Evolutionary conservation across 2,329 filamentous ascomycete genomes (phyloP), one percentile per base, ranked within the genome.

Genomic region (Alternaria panax): DNA sequence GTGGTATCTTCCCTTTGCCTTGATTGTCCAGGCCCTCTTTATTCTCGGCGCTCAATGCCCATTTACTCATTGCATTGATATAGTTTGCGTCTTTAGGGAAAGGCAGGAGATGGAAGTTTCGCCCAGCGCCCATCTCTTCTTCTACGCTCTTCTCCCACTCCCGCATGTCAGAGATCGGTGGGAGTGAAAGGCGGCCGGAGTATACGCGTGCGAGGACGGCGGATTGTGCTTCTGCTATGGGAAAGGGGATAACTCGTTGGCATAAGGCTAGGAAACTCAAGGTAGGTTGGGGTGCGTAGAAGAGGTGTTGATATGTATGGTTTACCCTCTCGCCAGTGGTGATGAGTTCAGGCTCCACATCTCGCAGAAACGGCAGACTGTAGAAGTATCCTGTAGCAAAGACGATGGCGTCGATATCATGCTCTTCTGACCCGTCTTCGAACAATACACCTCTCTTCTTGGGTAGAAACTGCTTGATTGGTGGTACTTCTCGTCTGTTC

Each of bases 301-400:
- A 90, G 9, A 97, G 71, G 69, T 98, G 92, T 65, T 92, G 84
- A 75, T 93, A 97, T 3, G 93, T 79, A 32, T 90, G 87, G 61
- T 88, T 82, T 1, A 93, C 88, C 27, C 90, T 85, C 32, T 84
- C 85, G 1, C 93, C 93, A 54, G 88, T 85, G 0, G 86, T 88
- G 55, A 93, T 83, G 2, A 92, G 74, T 0, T 86, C 81, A 0
- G 87, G 84, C 1, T 76, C 54, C 3, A 87, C 71, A 3, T 91
- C 56, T 3, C 84, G 68, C 0, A 89, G 74, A 71, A 97, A 97
- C 0, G 93, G 92, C 58, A 90, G 91, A 5, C 89, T 88, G 78
- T 92, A 97, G 57, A 96, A 86, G 71, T 96, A 98, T 0, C 94
- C 94, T 0, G 94, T 97, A 75, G 92, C 93, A 77, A 94, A 97